Base-by-base conservation (phyloP, 1,139 yeast genomes). In the Yamadazyma conglobata region DNA sequence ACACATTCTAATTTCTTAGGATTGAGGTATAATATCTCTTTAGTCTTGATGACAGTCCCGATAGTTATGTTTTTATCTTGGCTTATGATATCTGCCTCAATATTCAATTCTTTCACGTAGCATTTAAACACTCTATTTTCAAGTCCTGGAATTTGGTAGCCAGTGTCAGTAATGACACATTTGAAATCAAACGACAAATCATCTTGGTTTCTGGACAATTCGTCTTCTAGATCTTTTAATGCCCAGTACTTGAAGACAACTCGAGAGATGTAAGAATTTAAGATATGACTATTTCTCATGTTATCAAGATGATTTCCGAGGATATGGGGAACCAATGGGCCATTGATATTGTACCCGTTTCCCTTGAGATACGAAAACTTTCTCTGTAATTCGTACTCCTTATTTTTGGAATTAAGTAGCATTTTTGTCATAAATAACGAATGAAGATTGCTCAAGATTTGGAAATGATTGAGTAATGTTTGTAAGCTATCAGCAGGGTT, bases 41-140 rank as follows among this genome's bases (percentile, higher is more conserved):
- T 56, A 33, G 77, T 68, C 14, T 58, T 47, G 6, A 72, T 36
- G 21, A 59, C 56, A 28, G 62, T 63, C 3, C 82, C 83, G n/a
- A 71, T 47, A 15, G 50, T 42, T 2, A 54, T 41, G 5, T 44
- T 47, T 7, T 43, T 36, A 10, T 45, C 45, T 5, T 10, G 11
- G 5, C 11, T 13, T 12, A 19, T 25, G 5, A 74, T 49, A 10
- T 68, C 67, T n/a, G 73, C 68, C 32, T 65, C 70, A 7, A 72
- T 42, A n/a, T 63, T 72, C 31, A 70, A 44, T n/a, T 70, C 70
- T 30, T 50, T 37, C 40, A 79, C 72, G 42, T 59, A 73, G 0
- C 62, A 77, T 22, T 43, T 44, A 6, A 50, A 41, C 3, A 54
- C 16, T 9, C 39, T 39, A 15, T 37, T 39, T 6, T 37, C 34